Evolutionary conservation across 2,329 filamentous ascomycete species (phyloP), one percentile per base, ranked within the genome.

Genomic region (Microdochium trichocladiopsis): DNA sequence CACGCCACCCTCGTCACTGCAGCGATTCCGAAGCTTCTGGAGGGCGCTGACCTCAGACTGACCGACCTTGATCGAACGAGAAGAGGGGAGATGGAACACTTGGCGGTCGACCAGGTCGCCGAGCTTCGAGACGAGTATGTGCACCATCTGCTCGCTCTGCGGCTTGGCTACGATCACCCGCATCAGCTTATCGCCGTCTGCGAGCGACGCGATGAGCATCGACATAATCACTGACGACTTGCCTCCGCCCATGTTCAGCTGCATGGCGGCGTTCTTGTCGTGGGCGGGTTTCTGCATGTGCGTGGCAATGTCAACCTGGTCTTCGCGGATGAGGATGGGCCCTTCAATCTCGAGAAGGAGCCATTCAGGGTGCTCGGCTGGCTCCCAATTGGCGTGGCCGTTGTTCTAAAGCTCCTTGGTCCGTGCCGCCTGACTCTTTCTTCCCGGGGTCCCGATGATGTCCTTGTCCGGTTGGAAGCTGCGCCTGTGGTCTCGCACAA

Each of bases 221-320:
- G 85, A 85, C 0, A 86, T 73, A 49, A 91, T 88, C 1, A 88
- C 79, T 0, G 84, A 86, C 0, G 82, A 83, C 56, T 88, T 89
- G 0, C 85, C 86, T 59, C 86, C 78, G 0, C 86, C 86, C 84
- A 89, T 89, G 56, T 87, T 87, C 2, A 89, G 63, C 58, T 88
- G 83, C 69, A 87, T 76, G 0, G 83, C 76, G 0, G 73, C 63
- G 56, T 84, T 87, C 0, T 61, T 25, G 0, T 59, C 62, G 0
- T 60, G 60, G 0, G 61, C 57, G 0, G 75, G 74, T 0, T 59
- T 50, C 2, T 73, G 76, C 79, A 90, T 88, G 21, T 75, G 61
- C 0, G 52, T 47, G 0, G 84, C 80, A 49, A 90, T 82, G 2
- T 76, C 61, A 2, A 76, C 71, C 59, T 90, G 85, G 0, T 80